Evolutionary conservation across 495 filamentous ascomycete genomes (phyloP).

Genomic region (Penicillium canariense): DNA sequence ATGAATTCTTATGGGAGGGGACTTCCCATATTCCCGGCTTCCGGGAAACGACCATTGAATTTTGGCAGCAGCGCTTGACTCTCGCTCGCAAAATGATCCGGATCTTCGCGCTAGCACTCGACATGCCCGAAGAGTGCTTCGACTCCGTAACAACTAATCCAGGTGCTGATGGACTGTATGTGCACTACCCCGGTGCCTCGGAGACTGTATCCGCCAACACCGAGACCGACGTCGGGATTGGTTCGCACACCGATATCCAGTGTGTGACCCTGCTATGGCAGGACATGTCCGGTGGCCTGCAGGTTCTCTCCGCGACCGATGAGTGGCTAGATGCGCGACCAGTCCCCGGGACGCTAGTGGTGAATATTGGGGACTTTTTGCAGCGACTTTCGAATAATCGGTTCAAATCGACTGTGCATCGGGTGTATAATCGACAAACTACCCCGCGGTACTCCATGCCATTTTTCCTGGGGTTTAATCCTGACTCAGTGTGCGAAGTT

Average conservation of each 20-base stretch:
- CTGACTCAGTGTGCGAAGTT: slow-evolving; percentile 44
- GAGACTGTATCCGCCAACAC: slow-evolving; percentile 22
- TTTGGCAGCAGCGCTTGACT: slow-evolving; percentile 45
- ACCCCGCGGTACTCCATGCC: slow-evolving; percentile 56
- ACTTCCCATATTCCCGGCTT: slow-evolving; percentile 48
- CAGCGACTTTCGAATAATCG: slow-evolving; percentile 59
- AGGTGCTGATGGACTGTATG: slow-evolving; percentile 49
- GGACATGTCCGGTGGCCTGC: slow-evolving; percentile 49
- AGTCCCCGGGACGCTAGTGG: slow-evolving; percentile 56
- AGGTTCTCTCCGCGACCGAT: slow-evolving; percentile 49
- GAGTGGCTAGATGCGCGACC: slow-evolving; percentile 57
- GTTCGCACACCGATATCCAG: slow-evolving; percentile 58
- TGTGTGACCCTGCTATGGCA: slow-evolving; percentile 59
- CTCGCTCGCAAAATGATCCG: slow-evolving; percentile 47
- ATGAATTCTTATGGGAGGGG: slow-evolving; percentile 48
- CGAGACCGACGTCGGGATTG: slow-evolving; percentile 46
- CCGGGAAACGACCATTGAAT: slow-evolving; percentile 43
- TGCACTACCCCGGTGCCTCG: slow-evolving; percentile 48
- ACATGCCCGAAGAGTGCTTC: slow-evolving; percentile 50
- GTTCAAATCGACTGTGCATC: slow-evolving; percentile 59
- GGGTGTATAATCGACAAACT: slow-evolving; percentile 50
- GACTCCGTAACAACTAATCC: slow-evolving; percentile 50
- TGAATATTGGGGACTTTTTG: slow-evolving; percentile 67
- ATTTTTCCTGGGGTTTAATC: slow-evolving; percentile 57
- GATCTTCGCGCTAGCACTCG: slow-evolving; percentile 50